Conservation (phyloP, 2,329 filamentous ascomycete species). For the Fusarium nelsonii region DNA sequence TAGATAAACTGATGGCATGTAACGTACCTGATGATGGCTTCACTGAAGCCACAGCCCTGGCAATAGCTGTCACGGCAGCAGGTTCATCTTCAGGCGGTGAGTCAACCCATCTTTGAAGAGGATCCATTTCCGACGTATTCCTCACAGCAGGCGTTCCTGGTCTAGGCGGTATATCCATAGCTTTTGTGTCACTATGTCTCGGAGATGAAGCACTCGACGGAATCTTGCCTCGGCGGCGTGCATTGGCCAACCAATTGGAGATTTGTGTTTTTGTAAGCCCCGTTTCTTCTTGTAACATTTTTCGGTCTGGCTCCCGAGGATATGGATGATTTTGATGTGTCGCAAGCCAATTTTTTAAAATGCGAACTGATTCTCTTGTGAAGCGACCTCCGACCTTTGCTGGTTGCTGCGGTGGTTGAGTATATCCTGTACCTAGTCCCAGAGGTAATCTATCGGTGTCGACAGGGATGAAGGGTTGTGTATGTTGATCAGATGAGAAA, state of each 20-base stretch:
- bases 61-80: constrained; percentile 50
- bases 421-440: not conserved
- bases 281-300: constrained; percentile 77
- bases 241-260: constrained; percentile 90
- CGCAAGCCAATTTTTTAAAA: constrained; percentile 83
- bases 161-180: constrained; percentile 69
- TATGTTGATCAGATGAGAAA: not conserved
- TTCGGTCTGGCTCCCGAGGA: constrained; percentile 84
- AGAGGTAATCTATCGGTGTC: not conserved
- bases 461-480: constrained; percentile 3
- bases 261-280: constrained; percentile 84
- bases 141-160: constrained; percentile 54
- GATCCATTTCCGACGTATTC: constrained; percentile 43
- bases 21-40: constrained; percentile 29
- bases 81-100: constrained; percentile 52
- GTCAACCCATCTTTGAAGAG: constrained; percentile 50
- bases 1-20: fast-evolving
- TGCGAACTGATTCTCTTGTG: constrained; percentile 78
- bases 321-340: constrained; percentile 83
- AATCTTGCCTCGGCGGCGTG: constrained; percentile 81
- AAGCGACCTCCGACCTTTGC: constrained; percentile 55
- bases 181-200: constrained; percentile 14
- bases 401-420: not conserved
- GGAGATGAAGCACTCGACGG: constrained; percentile 33
- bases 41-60: constrained; percentile 45